phyloP scores from a whole-genome alignment of 306 rosid species.

The Calophaca sinica region DNA sequence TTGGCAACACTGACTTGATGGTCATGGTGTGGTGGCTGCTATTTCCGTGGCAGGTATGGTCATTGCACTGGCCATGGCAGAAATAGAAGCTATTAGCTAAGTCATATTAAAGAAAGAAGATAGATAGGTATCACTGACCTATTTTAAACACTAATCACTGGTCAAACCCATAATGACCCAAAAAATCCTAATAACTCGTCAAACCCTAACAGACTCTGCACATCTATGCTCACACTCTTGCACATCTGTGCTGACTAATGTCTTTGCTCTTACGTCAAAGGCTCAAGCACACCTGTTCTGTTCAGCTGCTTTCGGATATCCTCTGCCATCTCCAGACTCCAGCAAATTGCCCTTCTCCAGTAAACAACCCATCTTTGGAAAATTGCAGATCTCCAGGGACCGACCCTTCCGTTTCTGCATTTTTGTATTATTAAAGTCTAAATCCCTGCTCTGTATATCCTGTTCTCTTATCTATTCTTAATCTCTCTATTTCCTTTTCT shows the following conservation, averaged over 20 bases:
- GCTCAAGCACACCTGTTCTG: not conserved
- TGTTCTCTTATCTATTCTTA: not conserved
- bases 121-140: not conserved
- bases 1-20: not conserved
- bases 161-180: not conserved
- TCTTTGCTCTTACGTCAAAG: not conserved
- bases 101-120: not conserved
- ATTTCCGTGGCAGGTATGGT: too few species aligned
- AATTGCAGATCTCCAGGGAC: not conserved
- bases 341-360: not conserved
- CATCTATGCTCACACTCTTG: not conserved
- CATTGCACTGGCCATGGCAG: not conserved
- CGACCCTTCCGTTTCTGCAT: not conserved
- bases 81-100: not conserved
- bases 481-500: not conserved
- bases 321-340: slow-evolving; percentile 1
- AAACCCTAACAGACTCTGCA: not conserved
- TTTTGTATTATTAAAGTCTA: not conserved
- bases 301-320: not conserved
- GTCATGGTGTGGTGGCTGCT: not conserved
- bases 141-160: not conserved
- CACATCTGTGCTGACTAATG: not conserved
- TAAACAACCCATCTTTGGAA: not conserved
- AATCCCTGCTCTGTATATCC: not conserved
- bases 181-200: not conserved